These are phyloP conservation scores for Wolfiporia cocos DNA, from an alignment of 1,284 basidiomycete species.

Conservation along the genomic window DNA sequence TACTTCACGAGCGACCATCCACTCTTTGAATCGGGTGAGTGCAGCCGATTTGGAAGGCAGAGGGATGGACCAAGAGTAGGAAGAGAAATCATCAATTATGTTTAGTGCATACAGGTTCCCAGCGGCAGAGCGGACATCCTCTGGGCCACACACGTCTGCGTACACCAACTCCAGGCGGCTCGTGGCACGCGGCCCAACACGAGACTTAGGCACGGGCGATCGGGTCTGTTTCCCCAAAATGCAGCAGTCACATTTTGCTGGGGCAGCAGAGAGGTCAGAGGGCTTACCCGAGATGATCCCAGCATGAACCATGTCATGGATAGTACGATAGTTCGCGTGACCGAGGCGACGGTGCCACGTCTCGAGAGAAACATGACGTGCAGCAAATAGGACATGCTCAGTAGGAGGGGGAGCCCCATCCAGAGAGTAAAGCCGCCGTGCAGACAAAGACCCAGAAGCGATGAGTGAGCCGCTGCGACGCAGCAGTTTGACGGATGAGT, in stretches of 20 bases:
- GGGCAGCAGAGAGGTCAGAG: not conserved
- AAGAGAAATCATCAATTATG: not conserved
- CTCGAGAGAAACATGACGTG: not conserved
- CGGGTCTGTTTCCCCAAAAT: not conserved
- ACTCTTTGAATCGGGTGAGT: not conserved
- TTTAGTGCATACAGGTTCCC: not conserved
- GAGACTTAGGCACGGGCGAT: not conserved
- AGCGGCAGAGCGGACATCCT: not conserved
- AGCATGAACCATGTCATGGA: not conserved
- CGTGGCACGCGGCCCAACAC: not conserved
- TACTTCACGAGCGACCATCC: not conserved
- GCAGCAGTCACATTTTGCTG: not conserved
- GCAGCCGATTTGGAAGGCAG: not conserved
- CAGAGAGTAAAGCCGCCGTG: not conserved
- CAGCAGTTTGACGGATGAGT: not conserved
- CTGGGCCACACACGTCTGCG: not conserved
- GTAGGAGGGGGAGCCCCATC: not conserved
- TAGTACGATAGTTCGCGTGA: not conserved
- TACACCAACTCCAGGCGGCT: not conserved
- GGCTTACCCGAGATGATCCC: not conserved
- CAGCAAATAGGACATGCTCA: not conserved
- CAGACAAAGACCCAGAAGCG: not conserved
- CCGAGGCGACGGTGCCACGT: not conserved
- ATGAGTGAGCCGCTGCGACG: not conserved
- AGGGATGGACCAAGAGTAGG: not conserved